These are phyloP conservation scores for Solanum ossicruentum DNA, from an alignment of 257 asterid genomes.

Conservation along the genomic window DNA sequence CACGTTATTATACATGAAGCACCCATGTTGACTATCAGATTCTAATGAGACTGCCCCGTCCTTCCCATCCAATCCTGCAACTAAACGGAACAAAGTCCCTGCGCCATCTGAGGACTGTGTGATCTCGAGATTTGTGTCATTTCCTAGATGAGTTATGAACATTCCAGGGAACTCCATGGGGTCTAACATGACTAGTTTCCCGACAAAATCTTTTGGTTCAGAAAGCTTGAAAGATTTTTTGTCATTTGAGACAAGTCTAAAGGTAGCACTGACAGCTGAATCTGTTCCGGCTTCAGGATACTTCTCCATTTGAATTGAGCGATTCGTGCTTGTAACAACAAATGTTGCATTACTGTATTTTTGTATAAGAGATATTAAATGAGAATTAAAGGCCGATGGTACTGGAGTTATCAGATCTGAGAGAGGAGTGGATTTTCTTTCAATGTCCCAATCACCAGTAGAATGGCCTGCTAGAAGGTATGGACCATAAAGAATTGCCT, in stretches of 20 bases:
- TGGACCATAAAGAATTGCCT: conserved; percentile 79
- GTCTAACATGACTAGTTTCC: conserved; percentile 41
- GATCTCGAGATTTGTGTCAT: conserved; percentile 24
- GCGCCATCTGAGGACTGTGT: conserved; percentile 1
- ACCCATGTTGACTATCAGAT: conserved; percentile 23
- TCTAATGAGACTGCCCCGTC: conserved; percentile 35
- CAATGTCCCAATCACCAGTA: conserved; percentile 54
- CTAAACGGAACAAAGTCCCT: conserved; percentile 23
- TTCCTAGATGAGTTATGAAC: conserved; percentile 36
- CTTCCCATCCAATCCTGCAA: conserved; percentile 27
- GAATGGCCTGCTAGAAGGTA: conserved; percentile 78
- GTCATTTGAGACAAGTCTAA: conserved; percentile 31
- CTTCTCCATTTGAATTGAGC: conserved; percentile 27
- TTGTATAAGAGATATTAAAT: conserved; percentile 52
- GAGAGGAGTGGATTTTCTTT: conserved; percentile 22
- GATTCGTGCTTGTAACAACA: conserved; percentile 27
- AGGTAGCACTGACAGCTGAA: conserved; percentile 40
- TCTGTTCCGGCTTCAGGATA: conserved; percentile 51
- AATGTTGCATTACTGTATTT: conserved; percentile 14
- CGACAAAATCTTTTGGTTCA: conserved; percentile 18
- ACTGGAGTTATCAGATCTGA: conserved; percentile 51
- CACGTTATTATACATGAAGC: conserved; percentile 27
- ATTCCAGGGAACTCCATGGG: conserved; percentile 56
- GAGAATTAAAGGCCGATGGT: conserved; percentile 26
- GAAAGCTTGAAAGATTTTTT: neutral